Conservation (phyloP, 257 asterid genomes). For the Solanum corneliomulleri region DNA sequence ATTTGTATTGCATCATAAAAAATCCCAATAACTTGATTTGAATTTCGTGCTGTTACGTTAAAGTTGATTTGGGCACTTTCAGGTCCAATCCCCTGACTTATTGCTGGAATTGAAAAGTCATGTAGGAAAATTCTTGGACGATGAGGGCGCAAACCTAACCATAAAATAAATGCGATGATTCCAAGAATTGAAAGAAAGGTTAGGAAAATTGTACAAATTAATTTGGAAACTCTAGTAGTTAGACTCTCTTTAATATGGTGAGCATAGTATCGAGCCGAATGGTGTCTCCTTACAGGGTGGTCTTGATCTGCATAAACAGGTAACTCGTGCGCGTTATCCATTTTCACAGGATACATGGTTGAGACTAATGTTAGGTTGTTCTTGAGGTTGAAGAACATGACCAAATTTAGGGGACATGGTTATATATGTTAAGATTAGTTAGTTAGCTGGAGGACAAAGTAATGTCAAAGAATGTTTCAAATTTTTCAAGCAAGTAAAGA, state of each 20-base stretch:
- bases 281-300: slow-evolving; percentile 44
- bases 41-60: slow-evolving; percentile 57
- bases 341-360: not conserved
- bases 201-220: slow-evolving; percentile 53
- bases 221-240: slow-evolving; percentile 59
- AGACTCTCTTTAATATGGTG: slow-evolving; percentile 78
- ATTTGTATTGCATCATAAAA: slow-evolving; percentile 49
- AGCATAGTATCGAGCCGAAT: slow-evolving; percentile 65
- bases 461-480: not conserved
- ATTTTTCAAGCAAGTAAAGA: not conserved
- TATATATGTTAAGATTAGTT: not conserved
- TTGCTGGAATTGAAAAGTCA: slow-evolving; percentile 45
- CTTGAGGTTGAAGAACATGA: not conserved
- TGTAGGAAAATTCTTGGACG: slow-evolving; percentile 62
- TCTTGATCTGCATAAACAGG: slow-evolving; percentile 19
- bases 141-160: slow-evolving; percentile 90
- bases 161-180: slow-evolving; percentile 60
- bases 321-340: slow-evolving; percentile 14
- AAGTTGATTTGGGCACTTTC: slow-evolving; percentile 35
- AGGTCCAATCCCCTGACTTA: slow-evolving; percentile 25
- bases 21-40: slow-evolving; percentile 53
- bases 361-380: not conserved
- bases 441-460: not conserved
- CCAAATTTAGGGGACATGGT: not conserved
- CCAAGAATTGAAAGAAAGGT: slow-evolving; percentile 51